Conservation (phyloP, 1,139 yeast species). For the Hemisphaericaspora xylofermentans region DNA sequence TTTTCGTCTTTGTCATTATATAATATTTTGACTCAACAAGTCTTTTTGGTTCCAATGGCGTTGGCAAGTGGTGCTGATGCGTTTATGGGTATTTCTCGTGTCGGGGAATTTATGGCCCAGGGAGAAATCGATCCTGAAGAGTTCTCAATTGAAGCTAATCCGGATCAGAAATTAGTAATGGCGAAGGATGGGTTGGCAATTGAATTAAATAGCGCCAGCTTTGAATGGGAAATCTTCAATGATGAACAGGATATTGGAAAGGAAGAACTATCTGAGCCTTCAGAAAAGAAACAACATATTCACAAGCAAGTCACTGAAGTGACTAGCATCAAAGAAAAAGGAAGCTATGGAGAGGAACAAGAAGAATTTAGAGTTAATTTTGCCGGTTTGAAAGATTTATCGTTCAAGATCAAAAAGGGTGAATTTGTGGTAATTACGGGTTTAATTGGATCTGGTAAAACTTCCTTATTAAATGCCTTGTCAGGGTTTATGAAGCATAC, state of each 20-base stretch:
- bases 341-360: slow-evolving; percentile 3
- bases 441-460: slow-evolving; percentile 69
- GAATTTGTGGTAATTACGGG: slow-evolving; percentile 75
- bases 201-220: slow-evolving; percentile 50
- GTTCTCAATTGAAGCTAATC: slow-evolving; percentile 20
- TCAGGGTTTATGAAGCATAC: slow-evolving; percentile 54
- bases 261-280: slow-evolving; percentile 7
- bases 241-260: slow-evolving; percentile 19
- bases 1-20: slow-evolving; percentile 80
- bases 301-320: slow-evolving; percentile 3
- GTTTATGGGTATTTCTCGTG: slow-evolving; percentile 59
- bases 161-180: slow-evolving; percentile 24
- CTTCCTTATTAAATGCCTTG: slow-evolving; percentile 56
- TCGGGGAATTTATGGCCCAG: slow-evolving; percentile 50
- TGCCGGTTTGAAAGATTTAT: slow-evolving; percentile 18
- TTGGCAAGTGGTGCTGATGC: slow-evolving; percentile 70
- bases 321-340: slow-evolving; percentile 3
- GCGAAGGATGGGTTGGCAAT: slow-evolving; percentile 38
- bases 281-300: slow-evolving; percentile 3
- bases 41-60: slow-evolving; percentile 70
- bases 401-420: slow-evolving; percentile 34
- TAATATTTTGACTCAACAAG: slow-evolving; percentile 52
- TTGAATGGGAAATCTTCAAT: slow-evolving; percentile 64
- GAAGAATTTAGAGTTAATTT: slow-evolving; percentile 9
- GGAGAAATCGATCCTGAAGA: slow-evolving; percentile 22